A percentile compares a stretch with the other conserved stretches of the same genome.
These are phyloP conservation scores for Calonectria pseudoturangicola DNA, from an alignment of 2,329 filamentous ascomycete species.

Conservation along the genomic window DNA sequence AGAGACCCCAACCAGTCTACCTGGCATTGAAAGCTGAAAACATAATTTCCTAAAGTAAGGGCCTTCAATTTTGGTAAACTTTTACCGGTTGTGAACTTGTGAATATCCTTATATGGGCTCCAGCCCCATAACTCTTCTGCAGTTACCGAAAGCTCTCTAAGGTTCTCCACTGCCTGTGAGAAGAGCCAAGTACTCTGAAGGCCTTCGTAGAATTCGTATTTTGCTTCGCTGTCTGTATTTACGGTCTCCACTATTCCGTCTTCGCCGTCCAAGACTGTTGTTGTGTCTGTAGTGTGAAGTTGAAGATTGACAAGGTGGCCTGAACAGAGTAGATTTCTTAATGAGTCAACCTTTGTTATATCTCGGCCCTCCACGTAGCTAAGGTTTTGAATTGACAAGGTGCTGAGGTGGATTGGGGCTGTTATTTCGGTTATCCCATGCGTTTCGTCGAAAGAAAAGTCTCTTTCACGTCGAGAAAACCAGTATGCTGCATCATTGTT, in stretches of 20 bases:
- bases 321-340: neutral
- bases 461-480: neutral
- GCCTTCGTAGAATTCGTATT: neutral
- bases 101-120: conserved; percentile 58
- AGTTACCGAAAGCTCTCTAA: conserved; percentile 7
- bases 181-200: neutral
- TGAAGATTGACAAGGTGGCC: neutral
- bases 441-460: neutral
- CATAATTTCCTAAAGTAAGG: conserved; percentile 62
- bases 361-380: neutral
- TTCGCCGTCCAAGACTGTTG: neutral
- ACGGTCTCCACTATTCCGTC: neutral
- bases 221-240: neutral
- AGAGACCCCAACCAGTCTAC: conserved; percentile 66
- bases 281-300: conserved; percentile 1
- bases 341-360: neutral
- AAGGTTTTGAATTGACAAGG: neutral
- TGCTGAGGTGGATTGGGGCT: neutral
- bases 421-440: neutral
- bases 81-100: neutral
- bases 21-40: conserved; percentile 65
- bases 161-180: neutral
- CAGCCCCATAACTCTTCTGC: conserved; percentile 61
- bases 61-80: conserved; percentile 61
- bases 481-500: neutral